phyloP scores from a whole-genome alignment of 2,329 filamentous ascomycete species.

The Teratosphaeria viscida region DNA sequence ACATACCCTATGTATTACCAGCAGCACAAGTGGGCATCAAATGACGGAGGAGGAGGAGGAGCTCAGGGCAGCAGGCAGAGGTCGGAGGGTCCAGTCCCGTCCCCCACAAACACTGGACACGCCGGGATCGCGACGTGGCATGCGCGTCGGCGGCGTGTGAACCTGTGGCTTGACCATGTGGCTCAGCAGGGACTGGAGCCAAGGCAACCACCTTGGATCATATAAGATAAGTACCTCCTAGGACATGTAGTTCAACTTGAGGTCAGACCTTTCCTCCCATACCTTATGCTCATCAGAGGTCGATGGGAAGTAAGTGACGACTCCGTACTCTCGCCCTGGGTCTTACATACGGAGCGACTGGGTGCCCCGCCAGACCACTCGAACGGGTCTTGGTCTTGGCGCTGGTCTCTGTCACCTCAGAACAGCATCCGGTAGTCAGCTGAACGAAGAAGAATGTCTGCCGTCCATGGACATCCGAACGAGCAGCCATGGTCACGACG shows the following conservation, averaged over 20 bases:
- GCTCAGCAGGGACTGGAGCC: not conserved
- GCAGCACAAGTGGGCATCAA: not conserved
- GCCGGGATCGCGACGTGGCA: not conserved
- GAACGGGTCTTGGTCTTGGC: not conserved
- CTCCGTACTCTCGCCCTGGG: too few relatives aligned
- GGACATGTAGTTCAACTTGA: not conserved
- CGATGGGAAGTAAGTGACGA: too few relatives aligned
- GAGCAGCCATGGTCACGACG: slow-evolving; percentile 3
- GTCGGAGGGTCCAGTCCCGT: too few relatives aligned
- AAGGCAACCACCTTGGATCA: not conserved
- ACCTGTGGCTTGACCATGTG: not conserved
- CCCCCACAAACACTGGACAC: not conserved
- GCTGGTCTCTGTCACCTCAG: not conserved
- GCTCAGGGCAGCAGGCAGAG: not conserved
- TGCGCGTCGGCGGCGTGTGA: not conserved
- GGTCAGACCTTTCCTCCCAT: too few relatives aligned
- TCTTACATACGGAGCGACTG: too few relatives aligned
- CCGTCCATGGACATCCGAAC: not conserved
- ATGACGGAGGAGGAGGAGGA: not conserved
- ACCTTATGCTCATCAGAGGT: too few relatives aligned
- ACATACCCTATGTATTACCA: too few relatives aligned
- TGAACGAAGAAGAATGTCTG: not conserved
- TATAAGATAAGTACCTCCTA: not conserved
- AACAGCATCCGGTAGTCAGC: not conserved
- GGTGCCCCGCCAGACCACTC: not conserved